phyloP scores from a whole-genome alignment of 768 basidiomycete species.

The Boletus tylopilopsis region DNA sequence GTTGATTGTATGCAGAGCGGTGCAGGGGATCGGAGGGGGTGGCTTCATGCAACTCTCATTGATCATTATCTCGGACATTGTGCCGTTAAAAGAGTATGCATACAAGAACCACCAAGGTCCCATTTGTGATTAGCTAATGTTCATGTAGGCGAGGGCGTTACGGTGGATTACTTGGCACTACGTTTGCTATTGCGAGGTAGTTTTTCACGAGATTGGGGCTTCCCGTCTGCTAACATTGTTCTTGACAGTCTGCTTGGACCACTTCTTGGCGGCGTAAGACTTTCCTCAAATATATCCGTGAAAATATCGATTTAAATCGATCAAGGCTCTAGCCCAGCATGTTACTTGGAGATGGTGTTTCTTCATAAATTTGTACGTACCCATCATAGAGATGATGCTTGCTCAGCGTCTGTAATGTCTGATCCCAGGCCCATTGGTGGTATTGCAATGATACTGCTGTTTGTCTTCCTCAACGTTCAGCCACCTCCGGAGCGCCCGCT shows the following conservation, averaged over 20 bases:
- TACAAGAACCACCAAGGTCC: not conserved
- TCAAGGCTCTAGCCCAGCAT: slow-evolving; percentile 65
- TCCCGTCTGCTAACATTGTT: not conserved
- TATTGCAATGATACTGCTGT: slow-evolving; percentile 53
- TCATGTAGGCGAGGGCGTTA: slow-evolving; percentile 67
- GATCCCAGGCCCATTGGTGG: slow-evolving; percentile 72
- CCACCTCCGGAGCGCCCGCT: slow-evolving; percentile 59
- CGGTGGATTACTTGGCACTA: slow-evolving; percentile 70
- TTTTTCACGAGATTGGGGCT: not conserved
- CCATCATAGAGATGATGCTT: not conserved
- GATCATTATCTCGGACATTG: slow-evolving; percentile 81
- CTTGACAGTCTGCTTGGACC: slow-evolving; percentile 62
- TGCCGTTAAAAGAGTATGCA: slow-evolving; percentile 69
- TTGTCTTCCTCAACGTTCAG: slow-evolving; percentile 73
- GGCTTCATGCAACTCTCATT: slow-evolving; percentile 72
- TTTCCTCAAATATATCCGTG: not conserved
- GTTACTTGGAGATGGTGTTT: slow-evolving; percentile 84
- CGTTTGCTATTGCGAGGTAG: slow-evolving; percentile 67
- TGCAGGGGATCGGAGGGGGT: slow-evolving; percentile 83
- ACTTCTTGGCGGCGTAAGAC: slow-evolving; percentile 73
- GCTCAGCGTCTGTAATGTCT: too few relatives aligned
- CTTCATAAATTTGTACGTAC: slow-evolving; percentile 63
- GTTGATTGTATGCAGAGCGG: slow-evolving; percentile 70
- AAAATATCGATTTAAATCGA: not conserved
- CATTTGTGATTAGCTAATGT: not conserved